Conservation (phyloP, 257 asterid species). For the Nicotiana noctiflora region DNA sequence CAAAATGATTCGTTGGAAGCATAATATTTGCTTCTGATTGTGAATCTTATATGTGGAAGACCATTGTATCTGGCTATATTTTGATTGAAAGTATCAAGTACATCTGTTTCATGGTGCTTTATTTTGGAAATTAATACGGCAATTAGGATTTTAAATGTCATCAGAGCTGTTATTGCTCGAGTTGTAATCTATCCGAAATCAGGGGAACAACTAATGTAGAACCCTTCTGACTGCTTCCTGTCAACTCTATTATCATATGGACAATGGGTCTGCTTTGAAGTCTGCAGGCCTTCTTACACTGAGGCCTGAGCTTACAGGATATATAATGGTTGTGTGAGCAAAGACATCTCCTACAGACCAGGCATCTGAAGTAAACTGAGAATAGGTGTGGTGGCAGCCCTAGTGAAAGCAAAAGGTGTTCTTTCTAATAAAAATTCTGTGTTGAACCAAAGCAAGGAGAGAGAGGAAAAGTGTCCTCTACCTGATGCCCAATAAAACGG, state of each 20-base stretch:
- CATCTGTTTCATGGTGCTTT: conserved; percentile 3
- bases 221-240: neutral
- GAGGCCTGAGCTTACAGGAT: neutral
- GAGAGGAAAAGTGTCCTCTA: neutral
- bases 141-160: neutral
- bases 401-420: too few relatives aligned
- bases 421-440: neutral
- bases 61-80: neutral
- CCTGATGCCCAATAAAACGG: neutral
- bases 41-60: neutral
- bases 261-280: neutral
- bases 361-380: neutral
- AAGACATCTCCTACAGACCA: neutral
- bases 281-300: neutral
- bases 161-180: neutral
- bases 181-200: neutral
- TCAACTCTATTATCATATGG: neutral
- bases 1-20: neutral
- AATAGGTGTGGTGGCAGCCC: neutral
- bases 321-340: neutral
- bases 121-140: neutral
- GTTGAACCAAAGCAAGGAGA: neutral
- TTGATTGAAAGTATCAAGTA: neutral
- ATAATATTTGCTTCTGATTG: neutral
- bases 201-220: neutral